Evolutionary conservation across 208 protist species (phyloP), one percentile per base, ranked within the genome.

Genomic region (Wallacemonas sp.): DNA sequence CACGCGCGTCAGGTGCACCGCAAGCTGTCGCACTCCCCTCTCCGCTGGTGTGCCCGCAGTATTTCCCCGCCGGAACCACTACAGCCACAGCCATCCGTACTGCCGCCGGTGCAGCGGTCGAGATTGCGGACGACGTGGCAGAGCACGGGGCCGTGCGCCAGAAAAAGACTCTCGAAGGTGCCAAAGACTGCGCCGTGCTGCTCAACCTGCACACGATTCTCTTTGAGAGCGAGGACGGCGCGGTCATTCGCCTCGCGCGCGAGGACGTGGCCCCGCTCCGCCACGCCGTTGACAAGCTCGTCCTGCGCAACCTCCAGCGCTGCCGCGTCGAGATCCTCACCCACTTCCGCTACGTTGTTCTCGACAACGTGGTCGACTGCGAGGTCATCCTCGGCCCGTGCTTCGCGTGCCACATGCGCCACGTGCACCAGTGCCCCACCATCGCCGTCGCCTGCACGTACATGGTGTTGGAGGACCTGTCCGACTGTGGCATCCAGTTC

Each of bases 361-460:
- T 94, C 29, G 60, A 63, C 17, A 75, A 83, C 63, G 46, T 92
- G 44, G 27, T 38, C 27, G 49, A 71, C 29, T 90, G 81, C 58
- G 62, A 84, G 34, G 38, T 94, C 16, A 55, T 76, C n/a, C 63
- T 92, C 6, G 85, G 78, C 26, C 80, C 88, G 12, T 90, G 78
- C 67, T 80, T 78, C 41, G 65, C 47, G 26, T 85, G 74, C 61
- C 74, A 81, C 27, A 63, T 82, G 60, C 74, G 71, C 16, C 43
- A 85, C 5, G 76, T 92, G 47, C 58, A 34, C 11, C 39, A 80
- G 34, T 90, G 76, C 48, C 57, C 57, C 14, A 26, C 68, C 14
- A 27, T 94, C 36, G 69, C 78, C 0, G 70, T 88, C 1, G 78
- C 85, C 16, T 63, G 64, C 63, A 44, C 33, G 14, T 62, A 81